Base-by-base conservation (phyloP, 148 eudicot genomes). In the Chenopodium formosanum region DNA sequence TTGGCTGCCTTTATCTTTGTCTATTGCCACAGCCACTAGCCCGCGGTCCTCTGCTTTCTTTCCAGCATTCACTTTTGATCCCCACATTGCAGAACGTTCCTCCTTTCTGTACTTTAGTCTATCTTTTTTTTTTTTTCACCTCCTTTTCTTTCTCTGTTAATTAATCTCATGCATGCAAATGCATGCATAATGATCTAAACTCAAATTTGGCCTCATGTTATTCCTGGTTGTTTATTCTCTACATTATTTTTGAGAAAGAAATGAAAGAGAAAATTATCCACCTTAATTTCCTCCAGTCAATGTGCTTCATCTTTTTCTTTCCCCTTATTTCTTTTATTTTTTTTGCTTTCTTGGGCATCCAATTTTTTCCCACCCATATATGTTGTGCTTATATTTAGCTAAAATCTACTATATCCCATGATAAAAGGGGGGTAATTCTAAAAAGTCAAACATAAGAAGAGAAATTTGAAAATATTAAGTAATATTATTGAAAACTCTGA, bases 21-120 rank as follows among this genome's bases (percentile, higher is more conserved):
- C 91, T 19, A 91, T 87, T 8, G 93, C 93, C 77, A 91, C 90
- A 2, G 91, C 93, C 64, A 91, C 91, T 85, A 90, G 86, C 65
- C 91, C 91, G 65, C 78, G 81, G 44, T 83, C 88, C 7, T 77
- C 82, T 65, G 37, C 25, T 79, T 79, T 85, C 81, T 75, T 85
- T 22, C 79, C 82, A 7, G 56, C 69, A 58, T 25, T 71, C 13
- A 73, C 81, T 87, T 86, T 91, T 60, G 86, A 86, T 19, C 81
- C 70, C 88, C 83, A 89, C 93, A 91, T 91, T 31, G 74, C 86
- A 76, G 73, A 46, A 31, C 46, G 22, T 83, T 25, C 81, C 20
- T 53, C 74, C 60, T 58, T 50, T 65, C 27, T 23, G n/a, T 78
- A 6, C 22, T 22, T 70, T 40, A 2, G 37, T 40, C 7, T 40